A percentile compares a stretch with the other conserved stretches of the same genome.
Conservation (phyloP, 2,329 filamentous ascomycete species). For the Fusarium sp. region DNA sequence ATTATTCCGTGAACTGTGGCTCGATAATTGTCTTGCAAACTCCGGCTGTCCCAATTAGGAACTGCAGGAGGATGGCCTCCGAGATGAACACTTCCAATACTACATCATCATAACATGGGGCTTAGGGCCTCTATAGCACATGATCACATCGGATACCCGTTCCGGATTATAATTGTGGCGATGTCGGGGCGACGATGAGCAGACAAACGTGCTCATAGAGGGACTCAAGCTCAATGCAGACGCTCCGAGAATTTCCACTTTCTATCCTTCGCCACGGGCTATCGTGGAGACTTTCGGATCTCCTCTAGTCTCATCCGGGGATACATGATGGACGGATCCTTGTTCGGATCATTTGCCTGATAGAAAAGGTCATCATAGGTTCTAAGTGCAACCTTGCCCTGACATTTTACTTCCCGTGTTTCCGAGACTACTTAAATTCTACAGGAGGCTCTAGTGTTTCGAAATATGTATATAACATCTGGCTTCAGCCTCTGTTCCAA, state of each 20-base stretch:
- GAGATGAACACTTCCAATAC: constrained; percentile 28
- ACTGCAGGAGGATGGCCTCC: constrained; percentile 33
- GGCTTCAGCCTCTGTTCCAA: neutral
- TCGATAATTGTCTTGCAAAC: constrained; percentile 8
- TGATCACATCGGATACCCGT: constrained; percentile 8
- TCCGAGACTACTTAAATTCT: constrained; percentile 8
- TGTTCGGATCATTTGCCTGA: neutral
- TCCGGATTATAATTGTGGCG: constrained; percentile 6
- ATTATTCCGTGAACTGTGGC: constrained; percentile 14
- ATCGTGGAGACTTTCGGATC: constrained; percentile 4
- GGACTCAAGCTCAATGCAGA: constrained; percentile 15
- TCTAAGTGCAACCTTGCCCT: neutral
- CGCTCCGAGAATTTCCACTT: constrained; percentile 23
- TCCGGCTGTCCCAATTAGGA: constrained; percentile 28
- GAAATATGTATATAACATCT: constrained; percentile 25
- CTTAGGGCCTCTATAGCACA: constrained; percentile 1
- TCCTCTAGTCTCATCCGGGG: constrained; percentile 11
- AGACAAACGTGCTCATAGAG: neutral
- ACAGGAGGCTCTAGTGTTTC: neutral
- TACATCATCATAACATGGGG: constrained; percentile 13
- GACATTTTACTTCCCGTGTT: constrained; percentile 29
- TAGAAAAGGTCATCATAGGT: neutral
- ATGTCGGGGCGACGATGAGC: constrained; percentile 1
- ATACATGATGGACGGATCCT: neutral
- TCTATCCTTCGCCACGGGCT: neutral